Evolutionary conservation across 495 filamentous ascomycete genomes (phyloP).

Genomic region (Penicillium herquei): DNA sequence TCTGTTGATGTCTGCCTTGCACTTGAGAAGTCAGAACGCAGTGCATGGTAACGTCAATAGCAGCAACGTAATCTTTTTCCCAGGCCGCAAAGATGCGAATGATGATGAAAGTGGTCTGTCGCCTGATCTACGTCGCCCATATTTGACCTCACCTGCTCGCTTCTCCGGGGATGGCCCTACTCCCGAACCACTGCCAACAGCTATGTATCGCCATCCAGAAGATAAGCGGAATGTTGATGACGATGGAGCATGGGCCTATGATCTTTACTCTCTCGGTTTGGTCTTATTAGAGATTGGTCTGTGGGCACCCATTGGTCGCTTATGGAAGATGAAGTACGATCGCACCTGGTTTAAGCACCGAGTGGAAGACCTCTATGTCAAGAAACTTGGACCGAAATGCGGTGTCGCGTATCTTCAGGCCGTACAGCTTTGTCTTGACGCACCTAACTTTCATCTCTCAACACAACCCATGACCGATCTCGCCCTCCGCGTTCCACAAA

Average conservation of each 20-base stretch:
- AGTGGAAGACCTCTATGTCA: conserved; percentile 60
- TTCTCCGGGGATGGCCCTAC: conserved; percentile 66
- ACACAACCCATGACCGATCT: conserved; percentile 56
- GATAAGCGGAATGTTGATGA: conserved; percentile 61
- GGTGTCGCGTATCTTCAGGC: conserved; percentile 76
- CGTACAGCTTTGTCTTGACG: conserved; percentile 75
- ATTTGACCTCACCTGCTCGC: conserved; percentile 76
- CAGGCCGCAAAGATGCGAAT: conserved; percentile 39
- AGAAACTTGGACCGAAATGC: conserved; percentile 69
- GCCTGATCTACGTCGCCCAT: conserved; percentile 68
- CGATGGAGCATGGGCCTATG: conserved; percentile 58
- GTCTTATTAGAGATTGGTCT: conserved; percentile 83
- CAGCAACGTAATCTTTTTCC: conserved; percentile 78
- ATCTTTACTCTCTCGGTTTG: conserved; percentile 82
- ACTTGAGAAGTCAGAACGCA: conserved; percentile 71
- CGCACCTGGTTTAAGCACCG: conserved; percentile 61
- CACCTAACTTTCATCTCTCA: conserved; percentile 61
- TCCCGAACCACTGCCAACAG: conserved; percentile 50
- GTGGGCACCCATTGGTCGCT: conserved; percentile 72
- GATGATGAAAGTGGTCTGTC: conserved; percentile 41
- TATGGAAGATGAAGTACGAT: conserved; percentile 67
- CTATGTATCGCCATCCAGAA: conserved; percentile 76
- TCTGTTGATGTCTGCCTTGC: conserved; percentile 70
- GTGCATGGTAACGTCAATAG: conserved; percentile 80
- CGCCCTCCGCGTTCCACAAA: conserved; percentile 40